phyloP scores from a whole-genome alignment of 2,329 filamentous ascomycete species.

The Exophiala calicioides region DNA sequence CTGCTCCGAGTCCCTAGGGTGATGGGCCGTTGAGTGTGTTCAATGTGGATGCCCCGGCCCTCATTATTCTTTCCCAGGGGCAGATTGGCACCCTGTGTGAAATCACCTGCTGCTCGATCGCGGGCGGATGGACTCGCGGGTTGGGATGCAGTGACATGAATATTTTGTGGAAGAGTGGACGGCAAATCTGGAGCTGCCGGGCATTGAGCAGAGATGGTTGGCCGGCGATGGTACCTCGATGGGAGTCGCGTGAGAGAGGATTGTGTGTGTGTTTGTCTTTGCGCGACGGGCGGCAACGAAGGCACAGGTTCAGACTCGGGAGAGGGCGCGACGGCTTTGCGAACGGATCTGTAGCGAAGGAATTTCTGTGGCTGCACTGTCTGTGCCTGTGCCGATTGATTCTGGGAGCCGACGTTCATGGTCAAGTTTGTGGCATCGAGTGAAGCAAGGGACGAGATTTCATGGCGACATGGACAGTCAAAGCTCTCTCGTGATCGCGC shows the following conservation, averaged over 20 bases:
- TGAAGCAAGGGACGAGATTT: not conserved
- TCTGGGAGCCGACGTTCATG: constrained; percentile 10
- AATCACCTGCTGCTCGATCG: not conserved
- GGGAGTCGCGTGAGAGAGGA: constrained; percentile 19
- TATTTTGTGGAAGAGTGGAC: constrained; percentile 1
- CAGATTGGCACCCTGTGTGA: not conserved
- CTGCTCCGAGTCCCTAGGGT: constrained; percentile 1
- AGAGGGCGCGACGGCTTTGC: constrained; percentile 41
- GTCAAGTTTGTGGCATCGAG: not conserved
- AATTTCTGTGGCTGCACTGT: constrained; percentile 44
- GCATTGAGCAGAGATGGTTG: not conserved
- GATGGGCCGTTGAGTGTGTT: constrained; percentile 1
- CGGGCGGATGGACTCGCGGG: too few relatives aligned
- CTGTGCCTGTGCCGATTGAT: constrained; percentile 6
- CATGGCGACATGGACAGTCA: constrained; percentile 1
- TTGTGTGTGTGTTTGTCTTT: constrained; percentile 3
- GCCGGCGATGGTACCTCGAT: constrained; percentile 23
- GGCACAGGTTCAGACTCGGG: constrained; percentile 7
- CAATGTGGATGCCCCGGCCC: constrained; percentile 5
- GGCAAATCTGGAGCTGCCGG: not conserved
- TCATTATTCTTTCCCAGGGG: not conserved
- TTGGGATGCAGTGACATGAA: not conserved
- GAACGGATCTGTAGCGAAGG: constrained; percentile 61
- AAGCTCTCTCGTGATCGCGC: too few relatives aligned
- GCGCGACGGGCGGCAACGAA: constrained; percentile 14